Evolutionary conservation across 78 protist genomes (phyloP).

Genomic region (Blattamonas nauphoetae): DNA sequence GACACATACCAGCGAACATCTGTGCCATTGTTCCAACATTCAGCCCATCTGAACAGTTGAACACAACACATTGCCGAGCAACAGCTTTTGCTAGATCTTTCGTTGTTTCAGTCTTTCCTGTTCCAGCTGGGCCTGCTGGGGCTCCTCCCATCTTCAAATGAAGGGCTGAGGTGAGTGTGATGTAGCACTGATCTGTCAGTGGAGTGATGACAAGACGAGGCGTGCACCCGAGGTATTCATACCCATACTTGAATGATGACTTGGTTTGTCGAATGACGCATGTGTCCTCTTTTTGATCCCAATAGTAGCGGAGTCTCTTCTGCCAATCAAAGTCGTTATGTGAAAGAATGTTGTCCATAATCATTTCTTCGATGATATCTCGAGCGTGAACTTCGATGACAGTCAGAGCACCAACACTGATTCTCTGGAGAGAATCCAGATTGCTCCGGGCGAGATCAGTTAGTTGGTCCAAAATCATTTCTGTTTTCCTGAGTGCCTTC

Average conservation of each 20-base stretch:
- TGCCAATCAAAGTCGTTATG: conserved; percentile 60
- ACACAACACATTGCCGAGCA: conserved; percentile 30
- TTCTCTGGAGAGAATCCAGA: conserved; percentile 36
- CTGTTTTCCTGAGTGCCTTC: not conserved
- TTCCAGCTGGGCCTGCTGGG: conserved; percentile 54
- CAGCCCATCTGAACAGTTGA: conserved; percentile 63
- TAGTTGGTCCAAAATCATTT: not conserved
- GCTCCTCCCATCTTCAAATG: conserved; percentile 56
- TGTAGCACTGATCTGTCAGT: conserved; percentile 50
- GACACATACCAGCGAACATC: conserved; percentile 20
- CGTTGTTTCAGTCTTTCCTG: conserved; percentile 32
- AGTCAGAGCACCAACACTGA: conserved; percentile 47
- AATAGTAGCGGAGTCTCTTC: conserved; percentile 33
- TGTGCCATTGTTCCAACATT: conserved; percentile 60
- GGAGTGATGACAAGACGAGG: conserved; percentile 72
- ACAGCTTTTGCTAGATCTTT: conserved; percentile 34
- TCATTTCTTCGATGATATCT: conserved; percentile 49
- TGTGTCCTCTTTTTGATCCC: not conserved
- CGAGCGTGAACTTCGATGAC: conserved; percentile 72
- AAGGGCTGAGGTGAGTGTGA: conserved; percentile 18
- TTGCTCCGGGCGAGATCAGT: conserved; percentile 15
- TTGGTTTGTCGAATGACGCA: not conserved
- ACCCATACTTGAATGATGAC: conserved; percentile 46
- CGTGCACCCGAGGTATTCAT: conserved; percentile 68
- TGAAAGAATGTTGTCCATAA: not conserved